Conservation (phyloP, 2,329 filamentous ascomycete species). For the Whalleya microplaca region DNA sequence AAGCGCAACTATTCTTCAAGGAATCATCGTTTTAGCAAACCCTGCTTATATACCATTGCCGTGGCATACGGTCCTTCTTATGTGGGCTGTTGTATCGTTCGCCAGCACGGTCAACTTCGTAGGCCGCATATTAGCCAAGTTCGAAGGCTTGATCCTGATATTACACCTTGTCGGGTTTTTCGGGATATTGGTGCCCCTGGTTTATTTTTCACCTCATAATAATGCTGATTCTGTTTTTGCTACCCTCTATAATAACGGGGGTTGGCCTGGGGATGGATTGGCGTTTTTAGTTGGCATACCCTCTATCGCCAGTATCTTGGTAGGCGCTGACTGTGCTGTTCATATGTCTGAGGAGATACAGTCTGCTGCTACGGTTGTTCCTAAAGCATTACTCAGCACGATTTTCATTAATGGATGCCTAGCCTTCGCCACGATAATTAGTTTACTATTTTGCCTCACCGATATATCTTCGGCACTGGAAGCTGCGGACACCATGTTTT, state of each 20-base stretch:
- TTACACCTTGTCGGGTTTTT: slow-evolving; percentile 45
- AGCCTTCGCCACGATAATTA: slow-evolving; percentile 28
- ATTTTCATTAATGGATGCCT: slow-evolving; percentile 29
- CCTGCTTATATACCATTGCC: slow-evolving; percentile 20
- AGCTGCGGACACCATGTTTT: slow-evolving; percentile 24
- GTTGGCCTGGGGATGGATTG: slow-evolving; percentile 47
- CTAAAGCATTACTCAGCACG: slow-evolving; percentile 24
- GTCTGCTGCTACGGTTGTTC: slow-evolving; percentile 23
- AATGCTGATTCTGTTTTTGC: slow-evolving; percentile 46
- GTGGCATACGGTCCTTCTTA: slow-evolving; percentile 31
- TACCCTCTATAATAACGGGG: slow-evolving; percentile 47
- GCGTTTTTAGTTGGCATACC: slow-evolving; percentile 40
- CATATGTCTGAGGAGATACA: slow-evolving; percentile 31
- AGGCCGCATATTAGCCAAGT: slow-evolving; percentile 23
- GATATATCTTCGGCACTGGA: slow-evolving; percentile 22
- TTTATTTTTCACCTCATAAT: slow-evolving; percentile 38
- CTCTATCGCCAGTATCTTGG: not conserved
- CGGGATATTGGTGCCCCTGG: slow-evolving; percentile 37
- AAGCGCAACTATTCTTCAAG: slow-evolving; percentile 29
- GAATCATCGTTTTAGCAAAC: slow-evolving; percentile 23
- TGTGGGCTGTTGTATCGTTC: slow-evolving; percentile 26
- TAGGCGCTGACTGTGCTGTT: slow-evolving; percentile 10
- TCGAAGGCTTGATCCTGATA: slow-evolving; percentile 30
- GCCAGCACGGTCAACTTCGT: slow-evolving; percentile 26
- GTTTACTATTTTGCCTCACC: slow-evolving; percentile 27